Base-by-base conservation (phyloP, 495 filamentous ascomycete genomes). In the Pseudomonodictys pantanalensis region DNA sequence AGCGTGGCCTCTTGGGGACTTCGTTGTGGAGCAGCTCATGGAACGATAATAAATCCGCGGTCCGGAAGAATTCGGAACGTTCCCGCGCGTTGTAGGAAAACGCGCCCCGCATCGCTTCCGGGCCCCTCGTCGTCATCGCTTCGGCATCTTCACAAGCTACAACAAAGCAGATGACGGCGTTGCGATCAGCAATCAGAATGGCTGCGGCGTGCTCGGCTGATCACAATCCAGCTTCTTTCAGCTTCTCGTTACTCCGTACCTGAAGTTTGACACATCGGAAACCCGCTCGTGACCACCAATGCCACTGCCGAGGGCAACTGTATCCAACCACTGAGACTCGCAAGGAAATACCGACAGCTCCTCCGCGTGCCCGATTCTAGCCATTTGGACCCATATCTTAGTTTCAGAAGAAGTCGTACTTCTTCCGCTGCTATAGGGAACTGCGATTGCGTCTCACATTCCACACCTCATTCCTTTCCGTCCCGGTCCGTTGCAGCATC, bases 311-410 rank as follows among this genome's bases (percentile, higher is more conserved):
- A 67, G 64, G 64, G 35, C 62, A 39, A n/a, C 29, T 26, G 15
- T 44, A 55, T 59, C 58, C 64, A 63, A 55, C 64, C 64, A 55
- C 32, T 46, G 25, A 10, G 15, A 43, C 42, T 45, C 20, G 28
- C 50, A 60, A 60, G 32, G 54, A 63, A 65, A 60, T 68, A 59
- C 63, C 66, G 54, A 62, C 42, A 17, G 15, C 23, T 59, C 49
- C 57, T 68, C 66, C 66, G 61, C 58, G 62, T 55, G 66, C 53
- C 66, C 66, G 66, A 68, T 47, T 62, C 48, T 68, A 68, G 35
- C 62, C 66, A 67, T 32, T 55, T 56, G 56, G 61, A 58, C 57
- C 57, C 52, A 62, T 44, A 42, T 32, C 25, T 46, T 28, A 58
- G 52, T 39, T 42, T 54, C 57, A 32, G n/a, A 30, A 26, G 39